Conservation (phyloP, 805 yeast species). For the Wickerhamiella dianesei region DNA sequence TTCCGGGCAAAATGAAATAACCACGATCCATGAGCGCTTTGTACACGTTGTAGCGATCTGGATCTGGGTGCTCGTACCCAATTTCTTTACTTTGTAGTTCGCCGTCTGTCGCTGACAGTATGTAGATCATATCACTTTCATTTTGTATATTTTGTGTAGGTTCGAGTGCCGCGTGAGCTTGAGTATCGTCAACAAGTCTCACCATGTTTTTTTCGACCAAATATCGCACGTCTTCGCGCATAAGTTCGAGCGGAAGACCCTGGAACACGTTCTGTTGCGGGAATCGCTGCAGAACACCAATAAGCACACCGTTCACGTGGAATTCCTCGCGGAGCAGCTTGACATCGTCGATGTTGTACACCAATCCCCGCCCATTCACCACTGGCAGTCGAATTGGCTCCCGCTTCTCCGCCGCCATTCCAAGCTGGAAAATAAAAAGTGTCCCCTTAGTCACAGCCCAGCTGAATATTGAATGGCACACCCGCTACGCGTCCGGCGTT, state of each 20-base stretch:
- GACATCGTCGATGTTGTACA: conserved; percentile 46
- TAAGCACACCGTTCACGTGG: conserved; percentile 62
- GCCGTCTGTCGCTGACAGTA: not conserved
- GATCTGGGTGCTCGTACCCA: conserved; percentile 3
- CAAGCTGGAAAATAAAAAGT: too few relatives aligned
- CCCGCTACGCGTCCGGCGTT: too few relatives aligned
- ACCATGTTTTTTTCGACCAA: conserved; percentile 35
- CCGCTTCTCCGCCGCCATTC: too few relatives aligned
- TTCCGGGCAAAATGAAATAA: conserved; percentile 63
- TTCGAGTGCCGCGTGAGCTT: conserved; percentile 5
- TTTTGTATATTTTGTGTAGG: not conserved
- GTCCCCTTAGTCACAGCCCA: not conserved
- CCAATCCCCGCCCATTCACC: conserved; percentile 34
- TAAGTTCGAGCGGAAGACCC: conserved; percentile 66
- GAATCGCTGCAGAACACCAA: conserved; percentile 77
- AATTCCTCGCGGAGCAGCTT: conserved; percentile 38
- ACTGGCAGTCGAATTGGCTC: conserved; percentile 25
- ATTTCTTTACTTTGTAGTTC: not conserved
- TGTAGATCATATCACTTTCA: not conserved
- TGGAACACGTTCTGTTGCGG: conserved; percentile 87
- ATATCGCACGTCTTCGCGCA: conserved; percentile 62
- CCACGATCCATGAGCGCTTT: conserved; percentile 32
- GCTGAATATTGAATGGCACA: not conserved
- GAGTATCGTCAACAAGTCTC: conserved; percentile 31
- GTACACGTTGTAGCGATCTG: conserved; percentile 27